These are phyloP conservation scores for Oryza glumipatula DNA, from an alignment of 176 grass and related monocot species.

Conservation along the genomic window DNA sequence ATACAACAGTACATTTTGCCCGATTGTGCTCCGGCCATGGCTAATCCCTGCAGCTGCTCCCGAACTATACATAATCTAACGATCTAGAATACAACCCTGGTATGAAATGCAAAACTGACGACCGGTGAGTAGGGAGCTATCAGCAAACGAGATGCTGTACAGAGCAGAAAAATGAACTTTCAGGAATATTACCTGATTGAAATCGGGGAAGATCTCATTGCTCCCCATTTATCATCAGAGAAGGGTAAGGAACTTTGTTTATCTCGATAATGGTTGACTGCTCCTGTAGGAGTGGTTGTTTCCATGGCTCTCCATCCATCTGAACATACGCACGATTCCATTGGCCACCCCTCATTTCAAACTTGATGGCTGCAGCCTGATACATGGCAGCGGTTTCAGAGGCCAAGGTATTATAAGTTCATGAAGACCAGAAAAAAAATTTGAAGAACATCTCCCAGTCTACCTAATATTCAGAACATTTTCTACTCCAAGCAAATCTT, in stretches of 20 bases:
- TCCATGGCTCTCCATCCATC: constrained; percentile 97
- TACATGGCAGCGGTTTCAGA: constrained; percentile 17
- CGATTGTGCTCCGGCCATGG: constrained; percentile 16
- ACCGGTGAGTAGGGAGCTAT: neutral
- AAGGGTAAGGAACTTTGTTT: constrained; percentile 74
- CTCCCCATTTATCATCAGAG: constrained; percentile 78
- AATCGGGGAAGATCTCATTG: constrained; percentile 33
- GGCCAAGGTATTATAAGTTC: neutral
- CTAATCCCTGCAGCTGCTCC: constrained; percentile 38
- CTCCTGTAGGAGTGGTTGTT: constrained; percentile 68
- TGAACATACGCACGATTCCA: constrained; percentile 85
- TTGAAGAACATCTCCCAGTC: neutral
- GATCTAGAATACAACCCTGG: constrained; percentile 38
- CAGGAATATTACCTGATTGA: constrained; percentile 34
- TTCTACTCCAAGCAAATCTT: neutral
- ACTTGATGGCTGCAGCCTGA: constrained; percentile 84
- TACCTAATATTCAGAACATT: neutral
- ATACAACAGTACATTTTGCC: constrained; percentile 47
- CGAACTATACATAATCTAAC: constrained; percentile 51
- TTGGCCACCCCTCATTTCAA: constrained; percentile 82
- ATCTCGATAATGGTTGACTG: constrained; percentile 78
- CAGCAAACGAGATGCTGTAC: neutral
- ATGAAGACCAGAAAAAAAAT: neutral
- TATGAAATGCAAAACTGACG: constrained; percentile 1
- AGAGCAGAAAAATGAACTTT: neutral